Percentiles rank a stretch among this genome's conserved stretches.
Conservation (phyloP, 768 basidiomycete genomes). For the Cyclocybe cylindracea region DNA sequence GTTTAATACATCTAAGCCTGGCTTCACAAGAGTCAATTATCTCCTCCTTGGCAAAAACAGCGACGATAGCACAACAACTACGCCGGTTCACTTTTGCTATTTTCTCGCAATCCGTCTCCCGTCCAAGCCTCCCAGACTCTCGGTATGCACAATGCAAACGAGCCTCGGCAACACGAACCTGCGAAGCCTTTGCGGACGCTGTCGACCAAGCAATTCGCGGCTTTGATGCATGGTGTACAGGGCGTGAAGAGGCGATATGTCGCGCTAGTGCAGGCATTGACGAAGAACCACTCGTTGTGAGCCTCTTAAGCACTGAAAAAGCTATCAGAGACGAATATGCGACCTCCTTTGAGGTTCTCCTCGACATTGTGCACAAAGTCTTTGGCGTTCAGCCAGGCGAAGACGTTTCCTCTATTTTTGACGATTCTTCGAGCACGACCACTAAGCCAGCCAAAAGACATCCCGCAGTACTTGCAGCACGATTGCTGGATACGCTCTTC, state of each 20-base stretch:
- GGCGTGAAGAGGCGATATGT: slow-evolving; percentile 66
- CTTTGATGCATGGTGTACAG: slow-evolving; percentile 73
- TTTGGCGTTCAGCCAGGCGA: slow-evolving; percentile 28
- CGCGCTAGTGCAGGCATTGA: slow-evolving; percentile 52
- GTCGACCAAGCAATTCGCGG: slow-evolving; percentile 56
- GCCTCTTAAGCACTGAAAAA: slow-evolving; percentile 67
- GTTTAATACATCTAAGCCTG: slow-evolving; percentile 67
- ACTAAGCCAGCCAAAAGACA: slow-evolving; percentile 25
- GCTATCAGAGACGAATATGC: slow-evolving; percentile 57
- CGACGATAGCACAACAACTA: slow-evolving; percentile 63
- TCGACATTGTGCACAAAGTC: slow-evolving; percentile 45
- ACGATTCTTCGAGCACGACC: neutral
- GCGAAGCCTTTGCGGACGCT: slow-evolving; percentile 85
- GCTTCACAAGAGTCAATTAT: slow-evolving; percentile 68
- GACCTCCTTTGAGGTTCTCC: slow-evolving; percentile 56
- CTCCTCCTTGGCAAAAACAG: slow-evolving; percentile 53
- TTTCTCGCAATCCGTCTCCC: slow-evolving; percentile 34
- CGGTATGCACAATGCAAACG: slow-evolving; percentile 13
- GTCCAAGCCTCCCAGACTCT: slow-evolving; percentile 9
- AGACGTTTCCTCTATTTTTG: slow-evolving; percentile 17
- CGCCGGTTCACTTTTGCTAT: slow-evolving; percentile 59
- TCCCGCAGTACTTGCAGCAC: slow-evolving; percentile 55
- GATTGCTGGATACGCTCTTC: slow-evolving; percentile 66
- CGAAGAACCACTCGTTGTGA: slow-evolving; percentile 50
- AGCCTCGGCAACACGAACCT: slow-evolving; percentile 47